Conservation (phyloP, 208 protist genomes). For the Leishmania amazonensis region DNA sequence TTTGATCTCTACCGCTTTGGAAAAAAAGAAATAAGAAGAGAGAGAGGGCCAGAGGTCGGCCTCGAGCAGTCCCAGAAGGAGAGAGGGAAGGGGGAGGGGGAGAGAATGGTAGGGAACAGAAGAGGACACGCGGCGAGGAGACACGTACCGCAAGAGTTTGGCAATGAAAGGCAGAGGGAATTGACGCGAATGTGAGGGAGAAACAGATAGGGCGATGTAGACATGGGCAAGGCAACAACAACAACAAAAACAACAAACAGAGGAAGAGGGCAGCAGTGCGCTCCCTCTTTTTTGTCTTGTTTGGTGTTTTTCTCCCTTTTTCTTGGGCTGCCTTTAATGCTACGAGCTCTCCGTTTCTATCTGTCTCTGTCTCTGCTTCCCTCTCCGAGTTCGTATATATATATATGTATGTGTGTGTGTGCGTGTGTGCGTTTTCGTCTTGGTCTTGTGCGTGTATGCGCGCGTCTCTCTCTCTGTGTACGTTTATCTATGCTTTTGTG, state of each 20-base stretch:
- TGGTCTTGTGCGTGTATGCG: not conserved
- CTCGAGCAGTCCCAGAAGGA: not conserved
- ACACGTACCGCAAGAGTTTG: not conserved
- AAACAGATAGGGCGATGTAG: not conserved
- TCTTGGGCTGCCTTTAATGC: not conserved
- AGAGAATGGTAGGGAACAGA: not conserved
- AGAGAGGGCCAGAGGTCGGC: not conserved
- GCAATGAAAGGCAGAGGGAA: not conserved
- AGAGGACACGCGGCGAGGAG: not conserved
- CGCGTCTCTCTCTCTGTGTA: not conserved
- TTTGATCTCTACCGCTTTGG: not conserved
- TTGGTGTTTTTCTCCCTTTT: slow-evolving; percentile 13
- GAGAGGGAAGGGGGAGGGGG: no score
- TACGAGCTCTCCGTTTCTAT: not conserved
- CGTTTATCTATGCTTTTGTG: not conserved
- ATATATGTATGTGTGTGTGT: not conserved
- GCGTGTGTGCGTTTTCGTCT: not conserved
- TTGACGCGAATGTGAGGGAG: not conserved
- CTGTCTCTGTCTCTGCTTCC: not conserved
- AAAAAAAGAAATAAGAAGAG: not conserved
- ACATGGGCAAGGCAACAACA: not conserved
- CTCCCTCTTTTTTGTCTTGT: not conserved
- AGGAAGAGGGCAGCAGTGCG: not conserved
- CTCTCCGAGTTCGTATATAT: not conserved
- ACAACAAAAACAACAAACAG: not conserved